Conservation (phyloP, 306 rosid species). For the Corylus avellana region DNA sequence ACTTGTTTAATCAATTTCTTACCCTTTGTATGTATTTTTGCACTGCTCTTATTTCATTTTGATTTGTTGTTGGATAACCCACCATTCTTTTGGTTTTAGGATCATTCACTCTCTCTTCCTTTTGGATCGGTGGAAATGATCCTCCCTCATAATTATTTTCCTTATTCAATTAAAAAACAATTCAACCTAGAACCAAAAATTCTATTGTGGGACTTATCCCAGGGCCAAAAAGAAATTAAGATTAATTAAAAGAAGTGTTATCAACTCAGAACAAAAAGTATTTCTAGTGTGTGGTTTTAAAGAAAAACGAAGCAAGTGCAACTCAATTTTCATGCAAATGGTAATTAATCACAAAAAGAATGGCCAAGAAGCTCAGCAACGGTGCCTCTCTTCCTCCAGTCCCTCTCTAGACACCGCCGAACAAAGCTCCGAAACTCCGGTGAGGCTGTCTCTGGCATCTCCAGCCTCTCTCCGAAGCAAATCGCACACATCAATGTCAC, state of each 20-base stretch:
- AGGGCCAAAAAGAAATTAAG: neutral
- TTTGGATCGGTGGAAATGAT: too few species aligned
- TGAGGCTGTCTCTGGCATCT: conserved; percentile 54
- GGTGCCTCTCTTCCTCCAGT: conserved; percentile 70
- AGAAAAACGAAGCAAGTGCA: neutral
- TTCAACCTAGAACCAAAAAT: neutral
- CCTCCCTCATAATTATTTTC: too few species aligned
- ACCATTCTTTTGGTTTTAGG: too few species aligned
- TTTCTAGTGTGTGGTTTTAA: neutral
- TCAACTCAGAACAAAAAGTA: neutral
- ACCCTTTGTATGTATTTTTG: too few species aligned
- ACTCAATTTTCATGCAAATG: conserved; percentile 14
- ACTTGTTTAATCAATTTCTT: too few species aligned
- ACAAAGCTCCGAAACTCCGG: conserved; percentile 48
- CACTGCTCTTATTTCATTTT: too few species aligned
- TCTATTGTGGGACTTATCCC: neutral
- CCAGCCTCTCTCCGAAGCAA: conserved; percentile 51
- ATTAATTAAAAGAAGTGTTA: neutral
- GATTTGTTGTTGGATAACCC: too few species aligned
- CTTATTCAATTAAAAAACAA: too few species aligned
- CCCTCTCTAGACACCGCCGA: conserved; percentile 64
- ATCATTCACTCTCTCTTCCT: too few species aligned
- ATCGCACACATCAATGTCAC: conserved; percentile 59
- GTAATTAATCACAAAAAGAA: conserved; percentile 47
- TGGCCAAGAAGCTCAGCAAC: conserved; percentile 58